Base-by-base conservation (phyloP, 768 basidiomycete species). In the Tricholoma saponaceum region DNA sequence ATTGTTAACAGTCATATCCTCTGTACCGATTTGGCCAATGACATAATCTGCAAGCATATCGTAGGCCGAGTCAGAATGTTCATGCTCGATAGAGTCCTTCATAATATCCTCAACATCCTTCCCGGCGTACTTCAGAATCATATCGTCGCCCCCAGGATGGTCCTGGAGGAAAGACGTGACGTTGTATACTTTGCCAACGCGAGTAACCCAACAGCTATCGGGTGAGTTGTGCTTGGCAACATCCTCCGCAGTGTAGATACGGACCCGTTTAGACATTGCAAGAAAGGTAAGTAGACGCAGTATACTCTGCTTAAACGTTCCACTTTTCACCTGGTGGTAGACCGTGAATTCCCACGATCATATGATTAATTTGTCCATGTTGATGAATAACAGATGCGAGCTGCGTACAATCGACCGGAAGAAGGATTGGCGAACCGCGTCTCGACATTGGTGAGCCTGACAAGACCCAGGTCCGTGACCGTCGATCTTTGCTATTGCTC, bases 111-210 rank as follows among this genome's bases (percentile, higher is more conserved):
- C 88, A 52, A 98, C 79, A 68, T 97, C 92, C 72, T 84, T 83
- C 39, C 95, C 95, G 4, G 90, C 96, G 71, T 88, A 81, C 44
- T 84, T 75, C 37, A 95, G 73, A 63, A 99, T 83, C 60, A 94
- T 73, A 69, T 98, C 95, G 70, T 98, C 96, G 3, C 95, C 95
- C 61, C 96, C 96, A 10, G 95, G 94, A 69, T 97, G 95, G 76
- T 96, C 95, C 53, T 80, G 66, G 2, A 95, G 73, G 73, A 98
- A 98, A 3, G 65, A 62, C 3, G 95, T 87, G 53, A 98, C 85
- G 68, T 99, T 87, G 78, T 95, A 98, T 22, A 99, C 92, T 67
- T 86, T 90, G 66, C 87, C 88, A 58, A 77, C 77, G 69, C 84
- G 85, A 2, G 89, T 79, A 51, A 98, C 76, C 92, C 93, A 98